A percentile compares a stretch with the other conserved stretches of the same genome.
Conservation (phyloP, 371 early-diverging fungal species). For the Mortierella sp. region DNA sequence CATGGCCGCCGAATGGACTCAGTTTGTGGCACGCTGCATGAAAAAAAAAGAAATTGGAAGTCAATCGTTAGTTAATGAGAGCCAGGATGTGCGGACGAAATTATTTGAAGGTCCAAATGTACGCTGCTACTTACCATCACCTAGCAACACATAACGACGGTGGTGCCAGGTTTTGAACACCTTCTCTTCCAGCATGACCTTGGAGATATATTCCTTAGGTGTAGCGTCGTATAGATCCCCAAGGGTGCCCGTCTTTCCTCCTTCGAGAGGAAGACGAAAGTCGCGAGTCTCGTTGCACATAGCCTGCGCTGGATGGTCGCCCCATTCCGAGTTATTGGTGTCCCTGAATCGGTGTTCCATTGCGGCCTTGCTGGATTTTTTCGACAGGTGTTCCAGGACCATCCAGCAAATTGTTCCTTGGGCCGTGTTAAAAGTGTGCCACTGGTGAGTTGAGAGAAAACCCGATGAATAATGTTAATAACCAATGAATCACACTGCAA, state of each 20-base stretch:
- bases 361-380: background rate
- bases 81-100: background rate
- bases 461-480: too few relatives aligned
- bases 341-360: background rate
- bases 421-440: background rate
- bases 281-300: constrained; percentile 4
- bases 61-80: background rate
- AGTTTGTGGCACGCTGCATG: background rate
- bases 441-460: background rate
- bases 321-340: background rate
- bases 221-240: constrained; percentile 9
- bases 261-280: background rate
- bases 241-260: background rate
- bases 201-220: background rate
- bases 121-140: background rate
- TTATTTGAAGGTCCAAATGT: background rate
- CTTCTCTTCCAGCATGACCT: constrained; percentile 16
- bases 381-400: background rate
- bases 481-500: too few relatives aligned
- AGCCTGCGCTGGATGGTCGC: background rate
- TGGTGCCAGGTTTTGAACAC: constrained; percentile 14
- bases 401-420: background rate
- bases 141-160: constrained; percentile 2
- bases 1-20: background rate
- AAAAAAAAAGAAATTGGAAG: background rate